Conservation (phyloP, 106 monocot genomes). For the Dendrobium officinale region DNA sequence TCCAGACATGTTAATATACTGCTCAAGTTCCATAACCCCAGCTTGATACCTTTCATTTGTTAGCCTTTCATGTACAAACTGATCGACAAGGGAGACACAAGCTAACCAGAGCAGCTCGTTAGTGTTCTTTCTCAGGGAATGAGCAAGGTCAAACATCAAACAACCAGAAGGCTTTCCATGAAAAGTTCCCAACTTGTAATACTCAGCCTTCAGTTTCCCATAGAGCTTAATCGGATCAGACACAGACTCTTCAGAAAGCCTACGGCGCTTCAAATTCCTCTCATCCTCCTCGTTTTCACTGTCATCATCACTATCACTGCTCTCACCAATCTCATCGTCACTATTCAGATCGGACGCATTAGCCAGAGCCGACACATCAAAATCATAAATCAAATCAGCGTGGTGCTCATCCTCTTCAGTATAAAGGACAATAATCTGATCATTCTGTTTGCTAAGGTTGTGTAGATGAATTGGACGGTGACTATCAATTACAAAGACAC, state of each 20-base stretch:
- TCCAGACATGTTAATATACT: slow-evolving; percentile 40
- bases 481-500: slow-evolving; percentile 70
- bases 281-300: slow-evolving; percentile 24
- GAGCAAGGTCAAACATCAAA: slow-evolving; percentile 8
- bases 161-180: slow-evolving; percentile 90
- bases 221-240: slow-evolving; percentile 65
- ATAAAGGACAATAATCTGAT: slow-evolving; percentile 57
- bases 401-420: slow-evolving; percentile 71
- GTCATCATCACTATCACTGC: slow-evolving; percentile 39
- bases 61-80: no score
- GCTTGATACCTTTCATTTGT: no score
- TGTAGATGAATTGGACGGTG: slow-evolving; percentile 82
- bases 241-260: slow-evolving; percentile 37
- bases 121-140: no score
- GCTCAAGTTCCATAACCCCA: no score
- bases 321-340: slow-evolving; percentile 16
- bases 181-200: slow-evolving; percentile 83
- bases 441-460: slow-evolving; percentile 71
- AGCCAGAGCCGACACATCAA: slow-evolving; percentile 62
- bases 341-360: slow-evolving; percentile 46
- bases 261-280: slow-evolving; percentile 34
- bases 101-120: no score
- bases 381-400: slow-evolving; percentile 67
- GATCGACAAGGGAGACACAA: no score
- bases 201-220: slow-evolving; percentile 64